Base-by-base conservation (phyloP, 176 grass and related monocot species). In the Lolium rigidum region DNA sequence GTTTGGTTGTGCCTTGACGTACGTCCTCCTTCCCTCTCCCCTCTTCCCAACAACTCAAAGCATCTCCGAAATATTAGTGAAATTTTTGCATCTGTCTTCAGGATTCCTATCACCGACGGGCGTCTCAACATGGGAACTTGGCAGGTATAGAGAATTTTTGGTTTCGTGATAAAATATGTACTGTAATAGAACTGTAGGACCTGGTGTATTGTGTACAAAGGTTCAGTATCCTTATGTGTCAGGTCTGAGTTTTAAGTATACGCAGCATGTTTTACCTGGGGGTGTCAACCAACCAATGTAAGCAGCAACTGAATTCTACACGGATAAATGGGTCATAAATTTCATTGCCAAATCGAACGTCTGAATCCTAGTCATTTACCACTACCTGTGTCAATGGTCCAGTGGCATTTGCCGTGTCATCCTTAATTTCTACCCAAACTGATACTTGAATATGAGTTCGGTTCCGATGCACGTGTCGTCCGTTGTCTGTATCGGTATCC, bases 71-170 rank as follows among this genome's bases (percentile, higher is more conserved):
- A 58, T 77, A 74, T 54, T 0, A 62, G 54, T 90, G 82, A 90
- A 26, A 73, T 52, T 37, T 28, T 85, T 39, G 11, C 9, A 31
- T 76, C 56, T 84, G 74, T 70, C 15, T 86, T 83, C 88, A 98
- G 96, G 83, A 90, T 98, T 89, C 96, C 93, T 72, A 94, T 98
- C 55, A 95, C 93, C 31, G 83, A 95, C 73, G 93, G 93, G 2
- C 88, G 38, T 84, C 93, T 98, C 81, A 95, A 98, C 64, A 92
- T 95, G 96, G 96, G 96, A 73, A 98, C 92, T 73, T 98, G 93
- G 96, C 96, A 98, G 88, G 96, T 95, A 61, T 8, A 54, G 6
- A 9, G 47, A 71, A 76, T 39, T 37, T 63, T 39, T 84, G 3
- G 10, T 20, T 48, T 73, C 11, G 1, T 15, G 55, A 65, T 57